Conservation (phyloP, 345 rosid species). For the Odontarrhena argentea region DNA sequence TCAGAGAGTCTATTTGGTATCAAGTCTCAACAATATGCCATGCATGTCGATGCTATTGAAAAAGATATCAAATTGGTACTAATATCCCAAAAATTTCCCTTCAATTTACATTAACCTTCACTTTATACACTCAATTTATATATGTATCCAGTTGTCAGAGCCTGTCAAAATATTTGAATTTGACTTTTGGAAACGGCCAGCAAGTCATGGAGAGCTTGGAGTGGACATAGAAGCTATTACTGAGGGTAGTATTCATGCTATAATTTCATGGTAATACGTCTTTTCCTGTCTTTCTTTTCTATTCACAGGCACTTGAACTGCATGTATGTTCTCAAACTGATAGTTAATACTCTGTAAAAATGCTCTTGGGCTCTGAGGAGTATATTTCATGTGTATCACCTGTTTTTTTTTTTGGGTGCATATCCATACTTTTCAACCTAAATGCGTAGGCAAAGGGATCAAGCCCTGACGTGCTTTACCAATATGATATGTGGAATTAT, state of each 20-base stretch:
- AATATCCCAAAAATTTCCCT: conserved; percentile 16
- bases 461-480: not conserved
- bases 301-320: not conserved
- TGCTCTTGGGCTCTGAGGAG: not conserved
- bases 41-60: conserved; percentile 79
- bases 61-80: conserved; percentile 77
- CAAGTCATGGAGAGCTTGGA: conserved; percentile 60
- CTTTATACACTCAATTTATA: conserved; percentile 46
- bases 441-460: conserved; percentile 1
- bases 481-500: conserved; percentile 22
- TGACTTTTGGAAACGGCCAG: conserved; percentile 93
- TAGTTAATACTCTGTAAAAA: not conserved
- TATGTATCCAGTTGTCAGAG: conserved; percentile 80
- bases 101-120: conserved; percentile 37
- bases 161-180: conserved; percentile 88
- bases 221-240: conserved; percentile 54
- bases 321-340: not conserved
- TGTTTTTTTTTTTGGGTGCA: not conserved
- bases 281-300: conserved; percentile 5
- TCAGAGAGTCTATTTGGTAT: conserved; percentile 52
- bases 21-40: conserved; percentile 66
- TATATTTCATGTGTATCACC: not conserved
- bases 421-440: not conserved
- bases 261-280: conserved; percentile 71
- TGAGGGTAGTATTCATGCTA: conserved; percentile 75